A percentile compares a stretch with the other conserved stretches of the same genome.
Conservation (phyloP, 768 basidiomycete species). For the Suillus paluster region DNA sequence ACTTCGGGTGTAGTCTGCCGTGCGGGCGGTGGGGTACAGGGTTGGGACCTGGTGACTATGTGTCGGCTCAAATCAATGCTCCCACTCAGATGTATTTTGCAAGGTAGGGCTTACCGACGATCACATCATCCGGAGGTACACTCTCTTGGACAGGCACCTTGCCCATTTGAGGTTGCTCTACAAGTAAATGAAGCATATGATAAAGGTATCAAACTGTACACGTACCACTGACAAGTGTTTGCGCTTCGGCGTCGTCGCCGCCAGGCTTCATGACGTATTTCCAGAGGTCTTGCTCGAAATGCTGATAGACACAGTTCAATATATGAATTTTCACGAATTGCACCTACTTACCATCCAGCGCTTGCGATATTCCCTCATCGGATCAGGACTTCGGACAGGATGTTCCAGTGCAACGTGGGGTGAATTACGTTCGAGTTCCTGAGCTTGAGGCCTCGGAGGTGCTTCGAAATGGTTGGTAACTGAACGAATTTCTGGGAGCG, state of each 20-base stretch:
- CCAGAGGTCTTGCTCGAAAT: background rate
- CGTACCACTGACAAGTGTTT: background rate
- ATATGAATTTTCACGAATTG: background rate
- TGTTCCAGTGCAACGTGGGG: background rate
- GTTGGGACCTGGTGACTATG: background rate
- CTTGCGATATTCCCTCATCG: background rate
- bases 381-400: background rate
- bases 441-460: conserved; percentile 13
- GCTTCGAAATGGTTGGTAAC: conserved; percentile 7
- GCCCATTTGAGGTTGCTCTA: background rate
- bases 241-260: background rate
- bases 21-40: conserved; percentile 11
- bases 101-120: background rate
- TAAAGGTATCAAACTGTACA: background rate
- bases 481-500: conserved; percentile 2
- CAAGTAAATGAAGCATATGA: background rate
- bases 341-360: background rate
- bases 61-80: background rate
- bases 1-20: conserved; percentile 27
- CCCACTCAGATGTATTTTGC: background rate
- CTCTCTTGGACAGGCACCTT: conserved; percentile 6
- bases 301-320: background rate
- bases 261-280: background rate
- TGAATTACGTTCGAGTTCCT: background rate
- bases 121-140: background rate